A percentile compares a stretch with the other conserved stretches of the same genome.
Evolutionary conservation across 305 asterid genomes (phyloP).

Genomic region (Nicotiana rustica): DNA sequence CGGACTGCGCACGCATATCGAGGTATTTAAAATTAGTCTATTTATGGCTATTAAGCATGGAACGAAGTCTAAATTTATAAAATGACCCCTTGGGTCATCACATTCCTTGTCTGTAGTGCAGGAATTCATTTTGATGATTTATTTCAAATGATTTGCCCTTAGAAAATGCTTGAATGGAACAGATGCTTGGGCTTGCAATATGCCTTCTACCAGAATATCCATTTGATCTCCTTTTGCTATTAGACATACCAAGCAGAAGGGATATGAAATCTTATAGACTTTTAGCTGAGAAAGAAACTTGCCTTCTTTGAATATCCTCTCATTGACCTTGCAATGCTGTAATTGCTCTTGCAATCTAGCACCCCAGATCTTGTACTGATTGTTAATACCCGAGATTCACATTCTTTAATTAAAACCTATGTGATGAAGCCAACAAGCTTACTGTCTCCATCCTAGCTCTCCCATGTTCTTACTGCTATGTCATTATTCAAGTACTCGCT

Average conservation of each 20-base stretch:
- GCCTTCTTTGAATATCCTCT: background rate
- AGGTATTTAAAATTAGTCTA: too few relatives aligned
- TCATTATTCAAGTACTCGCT: background rate
- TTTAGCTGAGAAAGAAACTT: background rate
- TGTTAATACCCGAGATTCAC: background rate
- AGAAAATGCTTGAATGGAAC: conserved; percentile 11
- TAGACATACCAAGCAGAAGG: background rate
- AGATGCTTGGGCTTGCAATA: conserved; percentile 18
- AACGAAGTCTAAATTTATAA: too few relatives aligned
- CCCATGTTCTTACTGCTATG: conserved; percentile 29
- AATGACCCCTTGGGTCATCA: too few relatives aligned
- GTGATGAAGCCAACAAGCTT: conserved; percentile 20
- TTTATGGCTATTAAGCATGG: too few relatives aligned
- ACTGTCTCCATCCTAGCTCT: conserved; percentile 25
- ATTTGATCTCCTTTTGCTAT: background rate
- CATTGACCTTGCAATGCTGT: background rate
- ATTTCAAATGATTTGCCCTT: conserved; percentile 21
- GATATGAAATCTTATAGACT: background rate
- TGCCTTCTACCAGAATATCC: conserved; percentile 10
- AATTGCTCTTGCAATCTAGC: background rate
- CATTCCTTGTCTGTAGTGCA: background rate
- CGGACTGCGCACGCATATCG: too few relatives aligned
- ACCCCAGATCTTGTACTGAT: background rate
- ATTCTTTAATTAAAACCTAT: background rate
- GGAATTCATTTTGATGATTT: conserved; percentile 17